Conservation (phyloP, 331 rosid species). For the Quercus lobata region DNA sequence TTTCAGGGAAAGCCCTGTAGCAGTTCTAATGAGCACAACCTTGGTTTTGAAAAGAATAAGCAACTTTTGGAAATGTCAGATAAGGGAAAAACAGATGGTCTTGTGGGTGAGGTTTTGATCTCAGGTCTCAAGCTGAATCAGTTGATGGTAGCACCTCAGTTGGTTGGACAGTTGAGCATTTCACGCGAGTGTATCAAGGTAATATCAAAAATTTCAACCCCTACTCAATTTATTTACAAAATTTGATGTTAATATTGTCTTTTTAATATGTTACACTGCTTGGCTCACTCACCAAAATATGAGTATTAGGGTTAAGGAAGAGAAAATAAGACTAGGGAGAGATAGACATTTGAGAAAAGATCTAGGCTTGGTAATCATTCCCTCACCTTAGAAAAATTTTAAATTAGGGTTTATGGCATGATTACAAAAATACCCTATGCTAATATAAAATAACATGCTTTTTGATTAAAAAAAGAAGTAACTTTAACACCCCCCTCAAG, state of each 20-base stretch:
- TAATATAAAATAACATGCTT: too few species aligned
- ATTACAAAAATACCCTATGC: too few species aligned
- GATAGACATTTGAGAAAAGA: too few species aligned
- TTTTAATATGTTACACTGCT: slow-evolving; percentile 4
- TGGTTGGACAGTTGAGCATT: slow-evolving; percentile 67
- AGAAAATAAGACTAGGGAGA: too few species aligned
- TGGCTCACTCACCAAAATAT: background rate
- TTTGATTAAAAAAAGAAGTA: too few species aligned
- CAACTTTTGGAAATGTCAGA: slow-evolving; percentile 27
- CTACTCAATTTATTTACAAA: background rate
- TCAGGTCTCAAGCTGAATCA: slow-evolving; percentile 94
- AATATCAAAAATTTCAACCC: slow-evolving; percentile 15
- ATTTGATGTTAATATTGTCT: slow-evolving; percentile 1
- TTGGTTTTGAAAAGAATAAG: slow-evolving; percentile 30
- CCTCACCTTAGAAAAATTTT: too few species aligned
- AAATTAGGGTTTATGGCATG: too few species aligned
- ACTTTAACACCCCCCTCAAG: too few species aligned
- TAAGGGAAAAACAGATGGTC: slow-evolving; percentile 42
- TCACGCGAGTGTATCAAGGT: slow-evolving; percentile 75
- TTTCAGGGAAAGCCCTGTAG: slow-evolving; percentile 71
- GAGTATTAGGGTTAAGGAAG: too few species aligned
- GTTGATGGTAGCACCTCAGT: slow-evolving; percentile 84
- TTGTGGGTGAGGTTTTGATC: slow-evolving; percentile 73
- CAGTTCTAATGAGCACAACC: slow-evolving; percentile 36
- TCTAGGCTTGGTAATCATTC: too few species aligned